Evolutionary conservation across 1,284 basidiomycete genomes (phyloP), one percentile per base, ranked within the genome.

Genomic region (Trichosporon ovoides): DNA sequence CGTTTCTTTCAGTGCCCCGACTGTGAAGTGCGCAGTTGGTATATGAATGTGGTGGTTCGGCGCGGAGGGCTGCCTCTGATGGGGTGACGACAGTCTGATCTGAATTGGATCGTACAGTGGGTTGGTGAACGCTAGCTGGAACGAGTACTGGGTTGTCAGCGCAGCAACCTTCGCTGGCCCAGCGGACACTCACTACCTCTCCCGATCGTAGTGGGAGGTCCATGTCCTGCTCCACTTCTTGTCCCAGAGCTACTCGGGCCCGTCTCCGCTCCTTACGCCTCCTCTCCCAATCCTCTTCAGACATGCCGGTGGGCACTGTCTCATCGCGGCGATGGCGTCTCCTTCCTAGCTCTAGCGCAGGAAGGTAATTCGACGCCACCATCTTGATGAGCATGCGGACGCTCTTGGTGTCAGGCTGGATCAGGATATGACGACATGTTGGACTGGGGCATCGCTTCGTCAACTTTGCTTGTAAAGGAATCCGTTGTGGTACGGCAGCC

Each of bases 391-490:
- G 98, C 83, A 88, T 97, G 7, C 90, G 84, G 33, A 90, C 87
- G 7, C 89, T 91, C 75, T 98, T 98, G 69, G 93, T 89, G 74
- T 99, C 96, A 1, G 96, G 96, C 71, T 97, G 96, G 78, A 98
- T 95, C 60, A 98, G 84, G 66, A 98, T 95, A 77, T 98, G 95
- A 13, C 89, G 86, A 74, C 96, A 99, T 2, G 83, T 83, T 1
- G 72, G 65, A 31, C 71, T 62, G 6, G 91, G 87, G 79, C 96
- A 99, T 7, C 96, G 88, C 77, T 98, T 98, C 3, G 92, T 92
- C 52, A 89, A 84, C 77, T 98, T 98, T 0, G 92, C 89, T 62
- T 89, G 88, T 3, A 98, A 82, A 0, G 91, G 91, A 63, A 97
- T 91, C 19, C 95, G 86, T 51, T 88, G 80, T 0, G 94, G 95